Evolutionary conservation across 2,329 filamentous ascomycete genomes (phyloP), one percentile per base, ranked within the genome.

Genomic region (Pyrenophora seminiperda): DNA sequence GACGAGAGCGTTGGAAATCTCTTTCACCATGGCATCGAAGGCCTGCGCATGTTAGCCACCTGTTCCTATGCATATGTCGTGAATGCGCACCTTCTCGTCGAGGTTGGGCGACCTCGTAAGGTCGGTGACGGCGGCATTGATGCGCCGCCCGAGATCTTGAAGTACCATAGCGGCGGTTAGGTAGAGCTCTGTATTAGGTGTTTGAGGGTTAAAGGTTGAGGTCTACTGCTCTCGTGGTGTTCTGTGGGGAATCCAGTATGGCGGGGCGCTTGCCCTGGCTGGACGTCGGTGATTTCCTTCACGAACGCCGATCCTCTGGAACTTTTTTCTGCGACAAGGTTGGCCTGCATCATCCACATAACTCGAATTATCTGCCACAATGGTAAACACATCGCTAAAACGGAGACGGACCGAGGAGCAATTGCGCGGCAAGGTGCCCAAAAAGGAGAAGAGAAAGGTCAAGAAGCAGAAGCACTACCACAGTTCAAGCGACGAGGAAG

Each of bases 21-120:
- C 92, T 78, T 97, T 97, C 73, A 99, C 83, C 94, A 99, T 99
- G 66, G 83, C 83, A 80, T 99, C 94, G 74, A 99, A 97, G 33
- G 92, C 91, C 90, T 94, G 20, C 42, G 20, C 50, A 27, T 65
- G 70, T 81, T 67, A 81, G 73, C 58, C 50, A 58, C 38, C 41
- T 51, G 42, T 53, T 41, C 14, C 22, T 36, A 31, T 15, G 41
- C 63, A 52, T 34, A 41, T 41, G 9, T 29, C 11, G 27, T 17
- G 41, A 29, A 31, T 24, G 34, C 47, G 31, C 71, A 88, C 91
- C 87, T 97, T 97, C 79, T 99, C 94, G 72, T 97, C 93, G 64
- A 97, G 85, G 70, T 96, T 97, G 60, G 86, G 89, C 50, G 94
- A 91, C 68, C 93, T 84, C 53, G 93, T 96, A 68, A 97, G 83